Evolutionary conservation across 768 basidiomycete genomes (phyloP), one percentile per base, ranked within the genome.

Genomic region (Pisolithus microcarpus): DNA sequence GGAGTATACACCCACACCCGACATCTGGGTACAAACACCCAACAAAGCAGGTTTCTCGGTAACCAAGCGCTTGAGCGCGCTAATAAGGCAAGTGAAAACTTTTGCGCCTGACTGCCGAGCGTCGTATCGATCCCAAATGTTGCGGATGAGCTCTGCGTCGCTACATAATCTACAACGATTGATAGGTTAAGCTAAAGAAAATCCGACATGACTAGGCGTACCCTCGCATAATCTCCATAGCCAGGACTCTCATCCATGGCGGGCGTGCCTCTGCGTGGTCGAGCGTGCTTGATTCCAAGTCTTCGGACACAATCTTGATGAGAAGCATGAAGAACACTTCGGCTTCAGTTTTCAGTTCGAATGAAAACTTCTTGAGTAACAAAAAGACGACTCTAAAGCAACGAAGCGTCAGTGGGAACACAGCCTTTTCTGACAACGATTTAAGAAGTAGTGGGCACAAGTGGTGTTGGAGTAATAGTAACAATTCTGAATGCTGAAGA

Each of bases 371-470:
- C 57, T 95, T 94, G 50, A 97, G 76, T 7, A 98, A 78, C 38
- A 97, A 76, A 70, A 94, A 98, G 36, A 97, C 85, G 26, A 98
- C 91, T 2, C 95, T 87, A 1, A 87, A 94, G 53, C 91, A 88
- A 49, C 96, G 85, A 4, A 99, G 78, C 0, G 87, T 88, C 46
- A 94, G 75, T 0, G 94, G 90, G 65, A 98, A 98, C 3, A 82
- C 66, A 0, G 89, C 85, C 30, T 83, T 74, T 38, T 93, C 88
- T 0, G 89, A 90, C 13, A 96, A 74, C 2, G 87, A 78, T 61
- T 90, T 91, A 53, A 95, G 83, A 7, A 98, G 73, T 19, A 97
- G 74, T 0, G 95, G 93, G 50, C 89, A 94, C 9, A 98, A 84
- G 54, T 94, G 90, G 54, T 92, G 85, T 61, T 79, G 84, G 0